These are phyloP conservation scores for Trichoderma parareesei DNA, from an alignment of 495 filamentous ascomycete species.

Conservation along the genomic window DNA sequence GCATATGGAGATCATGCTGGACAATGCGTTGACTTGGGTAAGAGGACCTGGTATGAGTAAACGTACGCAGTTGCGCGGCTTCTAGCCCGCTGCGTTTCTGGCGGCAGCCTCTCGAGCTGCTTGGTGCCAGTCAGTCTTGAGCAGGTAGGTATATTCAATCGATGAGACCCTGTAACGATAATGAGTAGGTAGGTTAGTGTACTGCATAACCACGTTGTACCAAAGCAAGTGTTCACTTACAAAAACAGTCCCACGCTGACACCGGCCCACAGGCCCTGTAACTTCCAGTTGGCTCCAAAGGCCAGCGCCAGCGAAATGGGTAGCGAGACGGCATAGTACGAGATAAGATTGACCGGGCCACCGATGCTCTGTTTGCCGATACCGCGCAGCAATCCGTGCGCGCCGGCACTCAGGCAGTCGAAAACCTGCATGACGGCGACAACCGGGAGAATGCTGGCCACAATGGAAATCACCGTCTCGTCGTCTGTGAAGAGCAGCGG, in stretches of 20 bases:
- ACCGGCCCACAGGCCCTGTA: slow-evolving; percentile 63
- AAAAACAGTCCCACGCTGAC: slow-evolving; percentile 51
- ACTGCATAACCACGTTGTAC: background rate
- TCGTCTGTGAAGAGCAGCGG: slow-evolving; percentile 67
- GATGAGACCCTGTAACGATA: slow-evolving; percentile 37
- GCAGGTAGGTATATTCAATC: slow-evolving; percentile 57
- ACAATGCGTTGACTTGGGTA: background rate
- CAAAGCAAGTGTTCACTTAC: too few relatives aligned
- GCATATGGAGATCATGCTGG: background rate
- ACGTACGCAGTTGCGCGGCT: slow-evolving; percentile 13
- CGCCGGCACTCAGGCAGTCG: slow-evolving; percentile 57
- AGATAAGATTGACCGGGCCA: slow-evolving; percentile 63
- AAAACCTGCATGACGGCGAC: slow-evolving; percentile 71
- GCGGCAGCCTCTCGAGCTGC: slow-evolving; percentile 59
- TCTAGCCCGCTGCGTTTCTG: slow-evolving; percentile 49
- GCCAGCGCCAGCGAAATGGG: slow-evolving; percentile 60
- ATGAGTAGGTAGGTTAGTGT: slow-evolving; percentile 12
- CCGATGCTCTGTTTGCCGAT: slow-evolving; percentile 67
- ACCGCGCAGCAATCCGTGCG: slow-evolving; percentile 64
- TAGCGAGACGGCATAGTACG: slow-evolving; percentile 68
- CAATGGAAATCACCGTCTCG: slow-evolving; percentile 55
- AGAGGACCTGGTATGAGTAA: background rate
- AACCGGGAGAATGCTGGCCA: slow-evolving; percentile 57
- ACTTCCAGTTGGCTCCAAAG: slow-evolving; percentile 56
- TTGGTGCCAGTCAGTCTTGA: slow-evolving; percentile 54